Base-by-base conservation (phyloP, 2,329 filamentous ascomycete genomes). In the Aspergillus fumigatus region DNA sequence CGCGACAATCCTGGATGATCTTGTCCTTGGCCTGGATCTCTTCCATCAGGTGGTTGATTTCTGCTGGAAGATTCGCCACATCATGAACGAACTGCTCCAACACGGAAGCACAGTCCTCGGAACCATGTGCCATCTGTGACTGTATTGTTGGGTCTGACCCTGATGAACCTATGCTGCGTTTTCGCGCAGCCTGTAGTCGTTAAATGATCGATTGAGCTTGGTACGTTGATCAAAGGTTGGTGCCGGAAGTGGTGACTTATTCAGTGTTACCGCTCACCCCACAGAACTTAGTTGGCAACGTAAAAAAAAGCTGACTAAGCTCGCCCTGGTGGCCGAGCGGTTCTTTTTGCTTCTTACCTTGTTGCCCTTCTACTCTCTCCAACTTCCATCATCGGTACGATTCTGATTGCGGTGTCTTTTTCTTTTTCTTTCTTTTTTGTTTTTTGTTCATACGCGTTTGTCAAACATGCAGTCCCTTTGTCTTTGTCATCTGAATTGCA, bases 51-150 rank as follows among this genome's bases (percentile, higher is more conserved):
- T 87, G 85, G 9, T 80, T 82, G 50, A 88, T 83, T 66, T 88
- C 85, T 2, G 83, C 83, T 0, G 85, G 84, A 17, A 87, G 72
- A 60, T 87, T 87, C 21, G 78, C 77, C 48, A 75, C 83, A 79
- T 88, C 84, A 65, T 88, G 84, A 25, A 86, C 80, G 64, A 87
- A 88, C 65, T 86, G 82, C 67, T 88, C 85, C 48, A 88, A 72
- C 17, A 87, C 83, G 7, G 83, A 80, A 7, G 84, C 84, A 50
- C 84, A 82, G 70, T 87, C 85, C 63, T 87, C 84, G 43, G 80
- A 74, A 45, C 73, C 71, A 58, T 75, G 70, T 17, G 78, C 74
- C 75, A 82, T 81, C 14, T 54, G 63, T 35, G 5, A 47, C 49
- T 53, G 55, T 59, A 52, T 49, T 48, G 49, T 23, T 32, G 23